Percentiles rank a stretch among this genome's conserved stretches.
These are phyloP conservation scores for Sphaerobolus stellatus DNA, from an alignment of 1,284 basidiomycete species.

Conservation along the genomic window DNA sequence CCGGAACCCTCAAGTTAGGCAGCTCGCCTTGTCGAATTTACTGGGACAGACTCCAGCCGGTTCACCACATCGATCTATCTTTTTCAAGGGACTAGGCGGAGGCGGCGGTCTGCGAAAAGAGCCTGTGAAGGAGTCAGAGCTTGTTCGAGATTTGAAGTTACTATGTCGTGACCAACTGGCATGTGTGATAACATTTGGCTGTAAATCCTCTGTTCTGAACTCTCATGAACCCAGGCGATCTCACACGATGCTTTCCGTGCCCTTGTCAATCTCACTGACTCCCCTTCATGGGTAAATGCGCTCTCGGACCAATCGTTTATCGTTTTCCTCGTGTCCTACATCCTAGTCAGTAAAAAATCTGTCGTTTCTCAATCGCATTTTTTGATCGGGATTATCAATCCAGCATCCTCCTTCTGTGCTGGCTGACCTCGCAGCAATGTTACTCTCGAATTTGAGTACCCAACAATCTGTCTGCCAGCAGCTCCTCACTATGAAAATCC, in stretches of 20 bases:
- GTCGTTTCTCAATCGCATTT: background rate
- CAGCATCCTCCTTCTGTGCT: conserved; percentile 88
- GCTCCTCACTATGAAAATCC: conserved; percentile 67
- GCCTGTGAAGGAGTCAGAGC: conserved; percentile 61
- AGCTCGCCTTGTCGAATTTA: conserved; percentile 83
- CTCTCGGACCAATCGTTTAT: conserved; percentile 79
- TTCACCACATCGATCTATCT: conserved; percentile 71
- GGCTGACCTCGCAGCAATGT: conserved; percentile 94
- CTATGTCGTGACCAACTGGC: conserved; percentile 86
- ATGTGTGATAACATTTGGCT: conserved; percentile 24
- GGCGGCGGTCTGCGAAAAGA: conserved; percentile 50
- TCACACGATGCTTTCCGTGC: conserved; percentile 96
- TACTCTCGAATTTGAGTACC: conserved; percentile 91
- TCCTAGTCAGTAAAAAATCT: conserved; percentile 63
- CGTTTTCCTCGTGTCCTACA: conserved; percentile 86
- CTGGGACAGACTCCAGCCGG: conserved; percentile 76
- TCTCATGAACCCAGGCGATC: conserved; percentile 57
- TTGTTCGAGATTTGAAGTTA: conserved; percentile 76
- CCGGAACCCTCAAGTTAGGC: conserved; percentile 82
- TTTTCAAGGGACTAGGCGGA: conserved; percentile 58
- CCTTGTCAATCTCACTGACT: conserved; percentile 92
- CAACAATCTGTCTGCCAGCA: conserved; percentile 68
- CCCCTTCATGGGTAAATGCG: conserved; percentile 64
- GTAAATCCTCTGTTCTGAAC: conserved; percentile 11
- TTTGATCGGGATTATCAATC: background rate